A percentile compares a stretch with the other conserved stretches of the same genome.
Evolutionary conservation across 2,329 filamentous ascomycete genomes (phyloP).

Genomic region (Fusarium irregulare): DNA sequence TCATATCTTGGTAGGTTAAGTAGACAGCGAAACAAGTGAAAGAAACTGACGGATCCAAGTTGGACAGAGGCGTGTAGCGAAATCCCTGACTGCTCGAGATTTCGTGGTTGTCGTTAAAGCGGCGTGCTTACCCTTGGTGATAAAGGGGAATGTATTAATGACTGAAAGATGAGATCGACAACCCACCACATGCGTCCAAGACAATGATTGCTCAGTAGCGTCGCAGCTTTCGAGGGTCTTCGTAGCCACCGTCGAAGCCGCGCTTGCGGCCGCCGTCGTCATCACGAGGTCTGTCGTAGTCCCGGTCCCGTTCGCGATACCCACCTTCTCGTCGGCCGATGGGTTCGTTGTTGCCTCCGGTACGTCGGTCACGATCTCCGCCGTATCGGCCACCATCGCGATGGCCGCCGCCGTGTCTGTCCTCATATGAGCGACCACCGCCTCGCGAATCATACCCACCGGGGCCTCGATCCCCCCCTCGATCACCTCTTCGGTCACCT

Average conservation of each 20-base stretch:
- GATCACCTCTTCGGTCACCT: slow-evolving; percentile 57
- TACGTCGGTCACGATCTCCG: slow-evolving; percentile 62
- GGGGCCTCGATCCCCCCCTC: slow-evolving; percentile 60
- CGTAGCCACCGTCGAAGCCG: slow-evolving; percentile 81
- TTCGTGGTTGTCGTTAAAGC: slow-evolving; percentile 20
- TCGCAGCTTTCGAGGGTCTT: slow-evolving; percentile 77
- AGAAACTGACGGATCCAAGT: slow-evolving; percentile 1
- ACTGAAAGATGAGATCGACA: slow-evolving; percentile 35
- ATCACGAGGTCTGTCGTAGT: slow-evolving; percentile 67
- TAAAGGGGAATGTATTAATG: slow-evolving; percentile 36
- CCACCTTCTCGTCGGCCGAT: slow-evolving; percentile 75
- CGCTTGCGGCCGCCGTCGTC: slow-evolving; percentile 71
- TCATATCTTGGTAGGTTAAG: slow-evolving; percentile 21
- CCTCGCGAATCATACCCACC: slow-evolving; percentile 68
- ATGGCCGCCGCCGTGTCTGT: slow-evolving; percentile 63
- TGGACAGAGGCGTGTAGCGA: neutral
- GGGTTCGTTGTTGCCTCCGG: slow-evolving; percentile 86
- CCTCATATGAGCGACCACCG: slow-evolving; percentile 70
- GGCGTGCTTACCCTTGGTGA: slow-evolving; percentile 42
- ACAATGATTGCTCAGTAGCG: slow-evolving; percentile 61
- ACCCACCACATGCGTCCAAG: slow-evolving; percentile 41
- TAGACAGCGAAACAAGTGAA: neutral
- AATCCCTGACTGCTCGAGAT: neutral
- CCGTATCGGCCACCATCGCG: slow-evolving; percentile 55
- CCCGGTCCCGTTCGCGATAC: slow-evolving; percentile 63